phyloP scores from a whole-genome alignment of 176 grass and related monocot genomes.

The Lolium multiflorum region DNA sequence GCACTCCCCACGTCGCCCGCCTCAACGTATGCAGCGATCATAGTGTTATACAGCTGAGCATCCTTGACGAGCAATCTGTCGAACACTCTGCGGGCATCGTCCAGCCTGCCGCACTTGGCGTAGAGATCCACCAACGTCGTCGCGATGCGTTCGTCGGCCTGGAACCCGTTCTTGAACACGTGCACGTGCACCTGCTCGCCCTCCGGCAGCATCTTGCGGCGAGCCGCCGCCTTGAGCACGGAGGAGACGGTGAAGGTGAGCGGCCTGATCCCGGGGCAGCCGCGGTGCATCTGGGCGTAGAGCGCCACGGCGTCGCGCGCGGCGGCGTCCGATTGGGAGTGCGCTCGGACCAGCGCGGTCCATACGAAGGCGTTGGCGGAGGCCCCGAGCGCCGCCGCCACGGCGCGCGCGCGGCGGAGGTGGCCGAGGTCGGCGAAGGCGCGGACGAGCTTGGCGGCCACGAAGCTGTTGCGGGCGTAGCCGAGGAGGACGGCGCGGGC shows the following conservation, averaged over 20 bases:
- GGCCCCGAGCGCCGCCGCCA: constrained; percentile 14
- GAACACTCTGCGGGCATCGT: constrained; percentile 40
- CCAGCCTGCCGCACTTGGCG: constrained; percentile 37
- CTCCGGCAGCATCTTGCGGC: constrained; percentile 34
- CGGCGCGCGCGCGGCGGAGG: constrained; percentile 35
- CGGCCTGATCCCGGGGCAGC: constrained; percentile 23
- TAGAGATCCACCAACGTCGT: constrained; percentile 51
- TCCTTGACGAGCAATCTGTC: constrained; percentile 34
- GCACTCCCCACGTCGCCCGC: constrained; percentile 37
- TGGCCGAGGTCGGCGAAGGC: constrained; percentile 44
- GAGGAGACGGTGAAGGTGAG: constrained; percentile 56
- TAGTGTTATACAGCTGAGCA: constrained; percentile 56
- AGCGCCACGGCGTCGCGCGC: constrained; percentile 35
- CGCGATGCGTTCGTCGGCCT: constrained; percentile 43
- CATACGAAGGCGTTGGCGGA: constrained; percentile 53
- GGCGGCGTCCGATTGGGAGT: constrained; percentile 25
- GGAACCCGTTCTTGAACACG: constrained; percentile 47
- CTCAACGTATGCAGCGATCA: constrained; percentile 38
- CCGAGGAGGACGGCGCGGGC: constrained; percentile 45
- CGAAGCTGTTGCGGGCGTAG: constrained; percentile 42
- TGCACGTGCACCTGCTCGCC: constrained; percentile 48
- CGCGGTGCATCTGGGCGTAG: constrained; percentile 44
- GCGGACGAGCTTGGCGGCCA: constrained; percentile 54
- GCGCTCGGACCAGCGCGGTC: constrained; percentile 50
- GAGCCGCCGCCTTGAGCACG: constrained; percentile 37